Base-by-base conservation (phyloP, 805 yeast species). In the Saccharomycopsis amapae region DNA sequence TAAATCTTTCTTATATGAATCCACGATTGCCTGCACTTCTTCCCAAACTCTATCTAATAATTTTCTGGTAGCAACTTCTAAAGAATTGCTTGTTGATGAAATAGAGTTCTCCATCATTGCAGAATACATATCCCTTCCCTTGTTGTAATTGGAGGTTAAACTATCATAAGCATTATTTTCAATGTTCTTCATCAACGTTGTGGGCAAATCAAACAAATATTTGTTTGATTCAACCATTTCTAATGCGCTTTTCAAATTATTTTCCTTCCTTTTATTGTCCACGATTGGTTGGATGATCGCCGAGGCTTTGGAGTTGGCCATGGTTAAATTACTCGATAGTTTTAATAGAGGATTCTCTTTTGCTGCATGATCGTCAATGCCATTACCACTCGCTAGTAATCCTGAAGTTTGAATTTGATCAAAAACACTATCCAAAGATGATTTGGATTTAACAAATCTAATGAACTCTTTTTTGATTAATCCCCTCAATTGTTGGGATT, bases 381-480 rank as follows among this genome's bases (percentile, higher is more conserved):
- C 10, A 4, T 38, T 45, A 13, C 41, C 28, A 4, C 35, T 24
- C 20, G 40, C 34, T 6, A 51, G 23, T 18, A 59, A 48, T 4
- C 69, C 71, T 15, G 65, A 57, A n/a, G 57, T 55, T 25, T 69
- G 63, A 53, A 81, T 76, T 51, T 76, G 79, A 18, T 61, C 65
- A 50, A 78, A 73, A 3, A 81, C 78, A 23, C 71, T 70, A 56
- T 83, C 89, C 31, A 84, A 62, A 3, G 76, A 66, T 20, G 81
- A 74, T 56, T 84, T 84, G 23, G 80, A 71, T 51, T 73, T 73
- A 26, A 84, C 85, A 52, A 81, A 82, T 53, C 72, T 69, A 44
- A 76, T 73, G 53, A 78, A 81, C 56, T 83, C 85, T 12, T 69
- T 62, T 52, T 77, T 77, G 13, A 81, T 76, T 35, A 79, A 59